Percentiles rank a stretch among this genome's conserved stretches.
Evolutionary conservation across 306 rosid species (phyloP).

Genomic region (Malus orientalis): DNA sequence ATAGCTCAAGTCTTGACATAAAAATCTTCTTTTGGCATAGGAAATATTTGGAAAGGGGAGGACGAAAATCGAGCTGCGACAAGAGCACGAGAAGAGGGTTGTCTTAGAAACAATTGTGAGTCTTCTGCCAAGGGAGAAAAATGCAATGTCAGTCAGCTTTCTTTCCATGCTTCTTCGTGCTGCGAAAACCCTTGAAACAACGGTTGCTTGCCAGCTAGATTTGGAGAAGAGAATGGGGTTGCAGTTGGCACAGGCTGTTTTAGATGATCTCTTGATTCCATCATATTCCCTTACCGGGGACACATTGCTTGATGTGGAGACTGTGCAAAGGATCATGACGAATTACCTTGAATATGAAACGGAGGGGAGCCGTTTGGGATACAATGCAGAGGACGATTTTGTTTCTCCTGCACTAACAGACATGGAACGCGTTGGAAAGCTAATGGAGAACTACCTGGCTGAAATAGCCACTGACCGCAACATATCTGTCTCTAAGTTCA

Average conservation of each 20-base stretch:
- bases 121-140: constrained; percentile 78
- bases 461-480: constrained; percentile 79
- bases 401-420: constrained; percentile 50
- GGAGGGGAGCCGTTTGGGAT: constrained; percentile 26
- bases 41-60: constrained; percentile 70
- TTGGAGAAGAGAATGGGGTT: constrained; percentile 79
- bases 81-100: constrained; percentile 87
- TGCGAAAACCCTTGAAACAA: constrained; percentile 73
- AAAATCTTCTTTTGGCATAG: constrained; percentile 27
- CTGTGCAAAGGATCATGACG: constrained; percentile 62
- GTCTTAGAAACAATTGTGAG: constrained; percentile 83
- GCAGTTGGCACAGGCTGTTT: constrained; percentile 70
- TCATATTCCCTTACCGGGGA: constrained; percentile 71
- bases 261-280: constrained; percentile 91
- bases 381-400: constrained; percentile 37
- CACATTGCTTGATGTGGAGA: constrained; percentile 78
- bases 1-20: constrained; percentile 1
- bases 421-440: constrained; percentile 56
- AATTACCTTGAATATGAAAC: constrained; percentile 53
- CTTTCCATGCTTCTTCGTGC: constrained; percentile 83
- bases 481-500: constrained; percentile 59
- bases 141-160: constrained; percentile 81
- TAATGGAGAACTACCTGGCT: constrained; percentile 78
- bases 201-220: constrained; percentile 91
- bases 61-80: constrained; percentile 65